Conservation (phyloP, 306 rosid species). For the Astragalus membranaceus region DNA sequence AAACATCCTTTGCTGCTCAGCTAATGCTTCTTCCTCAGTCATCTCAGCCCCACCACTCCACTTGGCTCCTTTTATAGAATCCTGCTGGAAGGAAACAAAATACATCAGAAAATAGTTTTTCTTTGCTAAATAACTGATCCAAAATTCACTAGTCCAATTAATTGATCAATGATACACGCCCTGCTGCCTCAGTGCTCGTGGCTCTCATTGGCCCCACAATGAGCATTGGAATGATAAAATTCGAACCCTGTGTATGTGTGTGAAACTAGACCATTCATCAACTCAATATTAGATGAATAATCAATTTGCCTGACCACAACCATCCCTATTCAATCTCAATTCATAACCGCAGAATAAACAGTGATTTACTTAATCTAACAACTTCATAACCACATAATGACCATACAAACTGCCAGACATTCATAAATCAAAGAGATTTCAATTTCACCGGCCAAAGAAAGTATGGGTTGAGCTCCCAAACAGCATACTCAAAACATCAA, state of each 20-base stretch:
- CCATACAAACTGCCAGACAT: background rate
- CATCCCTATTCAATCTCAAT: background rate
- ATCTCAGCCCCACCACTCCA: slow-evolving; percentile 87
- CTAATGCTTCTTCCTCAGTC: slow-evolving; percentile 98
- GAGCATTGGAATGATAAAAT: background rate
- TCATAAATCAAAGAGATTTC: background rate
- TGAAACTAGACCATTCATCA: no score
- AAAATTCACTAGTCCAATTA: background rate
- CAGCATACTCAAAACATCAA: background rate
- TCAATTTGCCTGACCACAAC: background rate
- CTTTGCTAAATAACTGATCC: background rate
- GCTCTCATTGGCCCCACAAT: background rate
- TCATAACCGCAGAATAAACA: background rate
- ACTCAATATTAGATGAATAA: background rate
- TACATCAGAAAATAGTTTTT: slow-evolving; percentile 23
- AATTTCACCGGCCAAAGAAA: background rate
- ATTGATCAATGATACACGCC: background rate
- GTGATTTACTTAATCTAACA: no score
- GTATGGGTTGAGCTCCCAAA: background rate
- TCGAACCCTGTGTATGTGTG: background rate
- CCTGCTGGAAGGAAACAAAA: slow-evolving; percentile 59
- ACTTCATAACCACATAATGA: background rate
- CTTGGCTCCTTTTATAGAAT: slow-evolving; percentile 77
- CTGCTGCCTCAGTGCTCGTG: background rate
- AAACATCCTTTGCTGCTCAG: slow-evolving; percentile 99